Percentiles rank a stretch among this genome's conserved stretches.
Conservation (phyloP, 2,329 filamentous ascomycete species). For the Diaporthe citri region DNA sequence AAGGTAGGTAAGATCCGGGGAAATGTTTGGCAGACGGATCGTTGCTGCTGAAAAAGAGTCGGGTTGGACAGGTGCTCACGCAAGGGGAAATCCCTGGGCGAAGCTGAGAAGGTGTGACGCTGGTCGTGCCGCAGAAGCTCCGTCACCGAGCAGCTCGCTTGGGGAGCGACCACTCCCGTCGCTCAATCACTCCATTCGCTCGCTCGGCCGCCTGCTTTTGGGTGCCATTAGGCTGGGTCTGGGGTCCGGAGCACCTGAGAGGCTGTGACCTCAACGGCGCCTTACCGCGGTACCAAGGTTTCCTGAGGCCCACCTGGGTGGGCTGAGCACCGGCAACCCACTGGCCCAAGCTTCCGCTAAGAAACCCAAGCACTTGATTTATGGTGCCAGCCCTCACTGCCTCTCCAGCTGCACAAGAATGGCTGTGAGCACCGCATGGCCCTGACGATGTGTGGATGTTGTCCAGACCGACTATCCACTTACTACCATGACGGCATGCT, state of each 20-base stretch:
- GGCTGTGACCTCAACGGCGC: not conserved
- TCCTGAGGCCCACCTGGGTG: slow-evolving; percentile 1
- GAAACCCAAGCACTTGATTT: not conserved
- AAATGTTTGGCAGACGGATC: slow-evolving; percentile 2
- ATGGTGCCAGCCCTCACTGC: not conserved
- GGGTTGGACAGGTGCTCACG: slow-evolving; percentile 15
- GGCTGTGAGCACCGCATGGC: not conserved
- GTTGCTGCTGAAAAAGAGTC: slow-evolving; percentile 20
- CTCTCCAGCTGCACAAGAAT: not conserved
- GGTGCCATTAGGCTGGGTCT: slow-evolving; percentile 1
- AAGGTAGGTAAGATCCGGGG: not conserved
- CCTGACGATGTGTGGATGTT: not conserved
- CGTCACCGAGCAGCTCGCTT: slow-evolving; percentile 30
- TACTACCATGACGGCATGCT: not conserved
- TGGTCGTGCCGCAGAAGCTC: slow-evolving; percentile 21
- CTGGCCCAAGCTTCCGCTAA: slow-evolving; percentile 2
- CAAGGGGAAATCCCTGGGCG: slow-evolving; percentile 30
- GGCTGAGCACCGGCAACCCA: slow-evolving; percentile 1
- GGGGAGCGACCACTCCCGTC: slow-evolving; percentile 19
- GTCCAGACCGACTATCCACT: no score
- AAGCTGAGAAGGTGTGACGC: slow-evolving; percentile 31
- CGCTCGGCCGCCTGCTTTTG: not conserved
- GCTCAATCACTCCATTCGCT: not conserved
- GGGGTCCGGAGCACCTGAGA: not conserved
- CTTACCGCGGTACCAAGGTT: slow-evolving; percentile 1